These are phyloP conservation scores for Cyclocybe cylindracea DNA, from an alignment of 768 basidiomycete genomes.

Conservation along the genomic window DNA sequence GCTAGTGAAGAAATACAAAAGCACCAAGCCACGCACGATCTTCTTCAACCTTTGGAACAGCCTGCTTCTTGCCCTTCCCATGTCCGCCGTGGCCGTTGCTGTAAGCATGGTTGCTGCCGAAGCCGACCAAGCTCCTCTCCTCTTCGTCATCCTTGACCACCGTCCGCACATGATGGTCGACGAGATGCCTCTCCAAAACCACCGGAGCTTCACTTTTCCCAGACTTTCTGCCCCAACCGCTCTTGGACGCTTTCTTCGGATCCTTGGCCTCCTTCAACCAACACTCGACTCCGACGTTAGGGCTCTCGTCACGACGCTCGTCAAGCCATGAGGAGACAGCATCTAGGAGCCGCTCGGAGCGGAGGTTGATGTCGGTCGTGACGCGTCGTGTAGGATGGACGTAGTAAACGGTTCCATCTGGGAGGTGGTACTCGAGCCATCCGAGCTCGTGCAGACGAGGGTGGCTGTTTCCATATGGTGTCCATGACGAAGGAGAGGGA, in stretches of 20 bases:
- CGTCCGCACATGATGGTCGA: conserved; percentile 62
- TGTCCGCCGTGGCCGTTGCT: conserved; percentile 12
- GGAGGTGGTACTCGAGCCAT: conserved; percentile 78
- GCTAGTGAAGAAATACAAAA: neutral
- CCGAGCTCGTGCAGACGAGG: conserved; percentile 55
- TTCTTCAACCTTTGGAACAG: conserved; percentile 31
- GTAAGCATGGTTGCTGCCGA: conserved; percentile 34
- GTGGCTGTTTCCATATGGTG: conserved; percentile 18
- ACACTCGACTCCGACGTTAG: conserved; percentile 48
- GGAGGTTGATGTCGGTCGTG: conserved; percentile 73
- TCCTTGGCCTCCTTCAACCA: conserved; percentile 53
- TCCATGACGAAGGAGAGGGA: conserved; percentile 15
- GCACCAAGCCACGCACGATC: conserved; percentile 39
- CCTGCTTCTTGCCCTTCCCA: conserved; percentile 23
- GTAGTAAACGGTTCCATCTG: conserved; percentile 72
- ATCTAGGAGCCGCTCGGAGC: conserved; percentile 50
- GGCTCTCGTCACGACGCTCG: conserved; percentile 24
- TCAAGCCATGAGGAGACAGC: conserved; percentile 51
- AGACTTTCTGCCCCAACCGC: conserved; percentile 12
- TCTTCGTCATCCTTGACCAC: conserved; percentile 29
- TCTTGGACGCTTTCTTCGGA: conserved; percentile 1
- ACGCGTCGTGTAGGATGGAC: conserved; percentile 60
- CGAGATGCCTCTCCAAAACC: conserved; percentile 48
- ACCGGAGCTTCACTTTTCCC: conserved; percentile 35
- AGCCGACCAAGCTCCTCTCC: conserved; percentile 1